Conservation (phyloP, 2,329 filamentous ascomycete genomes). For the Bertia moriformis region DNA sequence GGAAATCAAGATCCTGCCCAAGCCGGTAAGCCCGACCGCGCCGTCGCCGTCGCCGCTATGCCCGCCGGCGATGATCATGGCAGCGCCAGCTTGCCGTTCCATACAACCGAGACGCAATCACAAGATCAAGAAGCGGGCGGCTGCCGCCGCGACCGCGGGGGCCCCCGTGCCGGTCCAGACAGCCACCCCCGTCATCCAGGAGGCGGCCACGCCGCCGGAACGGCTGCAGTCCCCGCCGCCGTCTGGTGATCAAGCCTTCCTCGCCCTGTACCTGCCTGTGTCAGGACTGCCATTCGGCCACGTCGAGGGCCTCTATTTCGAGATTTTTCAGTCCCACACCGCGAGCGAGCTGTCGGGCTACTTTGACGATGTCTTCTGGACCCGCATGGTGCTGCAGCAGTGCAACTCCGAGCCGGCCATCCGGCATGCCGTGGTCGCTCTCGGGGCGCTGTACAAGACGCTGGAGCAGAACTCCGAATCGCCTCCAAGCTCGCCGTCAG, state of each 20-base stretch:
- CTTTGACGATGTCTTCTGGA: slow-evolving; percentile 55
- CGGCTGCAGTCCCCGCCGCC: background rate
- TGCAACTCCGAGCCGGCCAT: slow-evolving; percentile 47
- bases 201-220: background rate
- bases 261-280: slow-evolving; percentile 24
- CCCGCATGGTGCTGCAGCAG: slow-evolving; percentile 43
- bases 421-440: slow-evolving; percentile 48
- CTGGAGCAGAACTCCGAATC: slow-evolving; percentile 41
- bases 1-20: slow-evolving; percentile 18
- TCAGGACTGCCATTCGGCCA: slow-evolving; percentile 30
- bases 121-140: background rate
- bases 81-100: no score
- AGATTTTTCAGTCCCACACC: slow-evolving; percentile 45
- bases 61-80: background rate
- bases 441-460: slow-evolving; percentile 54
- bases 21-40: no score
- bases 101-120: background rate
- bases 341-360: slow-evolving; percentile 50
- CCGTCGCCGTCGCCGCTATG: slow-evolving; percentile 26
- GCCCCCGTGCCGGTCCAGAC: no score
- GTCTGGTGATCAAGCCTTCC: background rate
- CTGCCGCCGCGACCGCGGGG: background rate
- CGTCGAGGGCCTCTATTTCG: slow-evolving; percentile 43
- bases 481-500: slow-evolving; percentile 27
- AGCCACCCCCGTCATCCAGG: background rate